Evolutionary conservation across 148 eudicot species (phyloP).

Genomic region (Hydrangea macrophylla): DNA sequence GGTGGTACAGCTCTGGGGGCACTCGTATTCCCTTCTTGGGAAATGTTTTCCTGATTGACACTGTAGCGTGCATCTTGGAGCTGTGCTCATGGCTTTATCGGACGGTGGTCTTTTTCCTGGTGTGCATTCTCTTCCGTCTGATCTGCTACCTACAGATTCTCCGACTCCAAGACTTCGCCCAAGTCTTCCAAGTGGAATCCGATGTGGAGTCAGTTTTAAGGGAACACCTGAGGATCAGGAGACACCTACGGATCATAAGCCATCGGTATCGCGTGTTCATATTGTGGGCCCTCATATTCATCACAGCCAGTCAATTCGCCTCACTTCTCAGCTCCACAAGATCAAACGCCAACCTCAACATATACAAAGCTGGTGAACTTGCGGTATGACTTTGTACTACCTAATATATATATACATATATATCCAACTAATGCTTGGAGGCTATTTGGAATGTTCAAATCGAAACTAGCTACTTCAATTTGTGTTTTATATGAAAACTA

Average conservation of each 20-base stretch:
- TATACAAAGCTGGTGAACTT: slow-evolving; percentile 74
- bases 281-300: slow-evolving; percentile 47
- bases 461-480: too few relatives aligned
- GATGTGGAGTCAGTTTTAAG: slow-evolving; percentile 64
- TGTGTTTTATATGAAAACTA: too few relatives aligned
- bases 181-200: slow-evolving; percentile 62
- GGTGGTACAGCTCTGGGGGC: slow-evolving; percentile 92
- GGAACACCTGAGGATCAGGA: slow-evolving; percentile 79
- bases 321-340: slow-evolving; percentile 63
- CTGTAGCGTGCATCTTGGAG: slow-evolving; percentile 65
- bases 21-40: slow-evolving; percentile 77
- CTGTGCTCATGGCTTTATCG: slow-evolving; percentile 87
- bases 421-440: too few relatives aligned
- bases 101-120: slow-evolving; percentile 73
- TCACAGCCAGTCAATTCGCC: slow-evolving; percentile 68
- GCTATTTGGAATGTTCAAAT: too few relatives aligned
- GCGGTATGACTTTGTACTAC: too few relatives aligned
- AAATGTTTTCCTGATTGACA: slow-evolving; percentile 51
- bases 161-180: slow-evolving; percentile 73
- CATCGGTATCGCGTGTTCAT: slow-evolving; percentile 79
- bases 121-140: slow-evolving; percentile 86
- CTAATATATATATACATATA: too few relatives aligned
- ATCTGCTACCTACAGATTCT: slow-evolving; percentile 89
- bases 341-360: slow-evolving; percentile 41
- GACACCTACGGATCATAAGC: slow-evolving; percentile 75